Conservation (phyloP, 768 basidiomycete species). For the Galerina marginata region DNA sequence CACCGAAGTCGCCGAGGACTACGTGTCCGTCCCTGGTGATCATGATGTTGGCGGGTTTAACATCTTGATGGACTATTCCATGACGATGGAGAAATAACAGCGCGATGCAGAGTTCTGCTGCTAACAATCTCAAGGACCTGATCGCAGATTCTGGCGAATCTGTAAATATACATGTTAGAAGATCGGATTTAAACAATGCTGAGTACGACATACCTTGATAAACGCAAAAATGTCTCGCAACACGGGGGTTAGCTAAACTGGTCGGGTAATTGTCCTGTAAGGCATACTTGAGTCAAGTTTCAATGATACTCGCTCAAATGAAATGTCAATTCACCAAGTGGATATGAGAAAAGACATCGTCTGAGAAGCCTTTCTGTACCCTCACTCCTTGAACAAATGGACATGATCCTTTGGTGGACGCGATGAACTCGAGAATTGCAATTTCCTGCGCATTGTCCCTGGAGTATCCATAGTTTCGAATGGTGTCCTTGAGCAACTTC, state of each 20-base stretch:
- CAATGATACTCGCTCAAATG: neutral
- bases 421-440: constrained; percentile 3
- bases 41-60: constrained; percentile 71
- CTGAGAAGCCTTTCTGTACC: neutral
- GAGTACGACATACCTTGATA: neutral
- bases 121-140: constrained; percentile 31
- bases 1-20: constrained; percentile 70
- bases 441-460: neutral
- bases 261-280: constrained; percentile 37
- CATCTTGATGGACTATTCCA: constrained; percentile 72
- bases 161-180: neutral
- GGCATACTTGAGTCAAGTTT: neutral
- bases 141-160: neutral
- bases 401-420: constrained; percentile 7
- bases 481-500: neutral
- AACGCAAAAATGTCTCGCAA: constrained; percentile 31
- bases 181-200: neutral
- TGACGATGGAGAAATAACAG: constrained; percentile 53
- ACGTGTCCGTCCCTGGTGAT: constrained; percentile 51
- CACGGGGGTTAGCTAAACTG: constrained; percentile 33
- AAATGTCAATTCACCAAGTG: constrained; percentile 1
- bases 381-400: constrained; percentile 16
- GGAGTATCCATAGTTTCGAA: neutral
- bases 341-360: neutral
- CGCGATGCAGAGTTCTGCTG: constrained; percentile 39